These are phyloP conservation scores for Microcyclospora tardicrescens DNA, from an alignment of 2,329 filamentous ascomycete species.

Conservation along the genomic window DNA sequence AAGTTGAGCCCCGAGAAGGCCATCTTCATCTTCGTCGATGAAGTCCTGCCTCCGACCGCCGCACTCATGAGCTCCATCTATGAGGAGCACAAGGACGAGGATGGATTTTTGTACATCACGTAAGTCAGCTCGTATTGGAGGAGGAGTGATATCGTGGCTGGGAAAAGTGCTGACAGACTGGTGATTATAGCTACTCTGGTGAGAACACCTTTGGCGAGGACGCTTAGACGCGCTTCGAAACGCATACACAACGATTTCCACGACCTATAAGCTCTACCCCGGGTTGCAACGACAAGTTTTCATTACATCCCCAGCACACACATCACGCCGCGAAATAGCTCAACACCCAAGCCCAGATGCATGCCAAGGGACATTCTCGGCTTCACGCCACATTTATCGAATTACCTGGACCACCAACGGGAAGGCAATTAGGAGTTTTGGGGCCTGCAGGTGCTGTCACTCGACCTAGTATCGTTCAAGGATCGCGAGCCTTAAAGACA, in stretches of 20 bases:
- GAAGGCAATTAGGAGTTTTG: too few relatives aligned
- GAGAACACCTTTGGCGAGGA: conserved; percentile 88
- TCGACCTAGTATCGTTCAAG: too few relatives aligned
- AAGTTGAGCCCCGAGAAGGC: conserved; percentile 99
- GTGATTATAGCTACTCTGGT: conserved; percentile 63
- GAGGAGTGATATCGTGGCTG: not conserved
- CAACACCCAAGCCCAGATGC: too few relatives aligned
- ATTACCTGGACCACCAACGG: too few relatives aligned
- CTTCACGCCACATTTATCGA: too few relatives aligned
- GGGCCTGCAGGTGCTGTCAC: too few relatives aligned
- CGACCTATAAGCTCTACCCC: not conserved
- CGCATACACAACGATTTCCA: not conserved
- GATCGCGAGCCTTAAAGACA: too few relatives aligned
- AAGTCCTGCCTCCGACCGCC: conserved; percentile 89
- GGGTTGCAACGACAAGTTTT: not conserved
- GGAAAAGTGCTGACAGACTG: conserved; percentile 4
- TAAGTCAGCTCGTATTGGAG: conserved; percentile 31
- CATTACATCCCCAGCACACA: too few relatives aligned
- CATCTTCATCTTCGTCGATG: conserved; percentile 99
- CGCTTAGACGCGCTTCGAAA: conserved; percentile 17
- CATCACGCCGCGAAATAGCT: too few relatives aligned
- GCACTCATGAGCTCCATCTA: conserved; percentile 99
- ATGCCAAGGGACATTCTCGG: too few relatives aligned
- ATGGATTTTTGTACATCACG: conserved; percentile 96
- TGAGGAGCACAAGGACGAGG: conserved; percentile 88